Evolutionary conservation across 371 early-diverging fungal genomes (phyloP).

Genomic region (Entomophthora muscae): DNA sequence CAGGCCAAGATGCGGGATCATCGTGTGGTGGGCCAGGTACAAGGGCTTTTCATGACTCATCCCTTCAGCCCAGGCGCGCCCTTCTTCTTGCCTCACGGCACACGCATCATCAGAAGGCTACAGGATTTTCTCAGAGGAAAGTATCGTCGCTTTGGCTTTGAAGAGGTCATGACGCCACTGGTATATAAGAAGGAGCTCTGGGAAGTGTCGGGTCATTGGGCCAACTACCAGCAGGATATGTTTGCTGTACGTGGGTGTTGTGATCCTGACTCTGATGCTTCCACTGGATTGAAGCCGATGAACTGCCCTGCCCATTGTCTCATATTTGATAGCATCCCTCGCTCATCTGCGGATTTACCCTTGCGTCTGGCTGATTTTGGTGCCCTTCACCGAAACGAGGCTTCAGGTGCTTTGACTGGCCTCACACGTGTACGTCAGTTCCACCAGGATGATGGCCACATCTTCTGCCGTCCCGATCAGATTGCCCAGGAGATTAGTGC

Average conservation of each 20-base stretch:
- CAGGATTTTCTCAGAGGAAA: constrained; percentile 68
- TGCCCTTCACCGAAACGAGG: constrained; percentile 91
- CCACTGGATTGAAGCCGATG: constrained; percentile 98
- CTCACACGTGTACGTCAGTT: constrained; percentile 98
- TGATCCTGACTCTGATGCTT: constrained; percentile 18
- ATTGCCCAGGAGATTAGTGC: constrained; percentile 59
- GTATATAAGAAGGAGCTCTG: constrained; percentile 93
- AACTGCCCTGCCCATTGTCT: constrained; percentile 99
- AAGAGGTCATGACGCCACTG: constrained; percentile 94
- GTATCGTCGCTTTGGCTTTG: constrained; percentile 61
- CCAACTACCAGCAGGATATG: constrained; percentile 98
- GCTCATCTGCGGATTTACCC: constrained; percentile 94
- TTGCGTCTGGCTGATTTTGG: constrained; percentile 98
- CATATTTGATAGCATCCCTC: constrained; percentile 85
- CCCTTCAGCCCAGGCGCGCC: constrained; percentile 91
- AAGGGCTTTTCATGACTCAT: constrained; percentile 97
- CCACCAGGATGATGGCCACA: constrained; percentile 99
- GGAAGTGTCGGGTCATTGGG: constrained; percentile 98
- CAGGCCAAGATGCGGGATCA: constrained; percentile 98
- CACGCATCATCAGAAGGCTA: constrained; percentile 89
- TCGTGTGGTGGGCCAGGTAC: constrained; percentile 88
- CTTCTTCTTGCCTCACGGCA: constrained; percentile 96
- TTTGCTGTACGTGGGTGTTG: constrained; percentile 71
- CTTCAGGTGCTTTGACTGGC: constrained; percentile 92
- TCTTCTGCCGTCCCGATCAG: constrained; percentile 87